Conservation (phyloP, 192 early-diverging fungal genomes). For the Chytriomyces sp. region DNA sequence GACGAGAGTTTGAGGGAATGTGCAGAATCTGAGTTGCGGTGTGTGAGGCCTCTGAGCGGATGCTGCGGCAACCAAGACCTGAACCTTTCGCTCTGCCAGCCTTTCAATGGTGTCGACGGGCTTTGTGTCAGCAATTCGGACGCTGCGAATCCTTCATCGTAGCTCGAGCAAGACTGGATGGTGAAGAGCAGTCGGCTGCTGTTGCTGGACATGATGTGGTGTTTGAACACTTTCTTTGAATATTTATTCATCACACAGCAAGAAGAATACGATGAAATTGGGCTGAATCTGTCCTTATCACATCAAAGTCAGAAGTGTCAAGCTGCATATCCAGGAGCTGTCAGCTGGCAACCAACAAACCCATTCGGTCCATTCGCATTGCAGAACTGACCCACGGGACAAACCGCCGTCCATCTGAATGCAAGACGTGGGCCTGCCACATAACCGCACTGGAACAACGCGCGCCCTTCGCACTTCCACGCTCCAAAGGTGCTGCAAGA, state of each 20-base stretch:
- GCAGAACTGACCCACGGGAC: background rate
- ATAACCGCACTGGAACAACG: background rate
- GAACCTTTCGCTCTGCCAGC: constrained; percentile 57
- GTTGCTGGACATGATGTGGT: no score
- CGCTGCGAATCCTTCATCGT: constrained; percentile 40
- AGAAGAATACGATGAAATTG: no score
- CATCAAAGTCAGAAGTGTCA: no score
- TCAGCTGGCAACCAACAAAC: background rate
- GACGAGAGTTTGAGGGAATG: constrained; percentile 71
- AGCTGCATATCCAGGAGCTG: no score
- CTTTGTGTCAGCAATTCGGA: constrained; percentile 25
- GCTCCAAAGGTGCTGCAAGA: background rate
- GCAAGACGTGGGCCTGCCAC: background rate
- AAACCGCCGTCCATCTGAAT: background rate
- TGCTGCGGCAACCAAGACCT: background rate
- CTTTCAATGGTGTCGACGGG: constrained; percentile 36
- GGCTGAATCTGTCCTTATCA: no score
- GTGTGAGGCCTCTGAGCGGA: background rate
- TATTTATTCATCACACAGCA: no score
- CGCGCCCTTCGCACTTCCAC: background rate
- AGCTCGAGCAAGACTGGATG: constrained; percentile 23
- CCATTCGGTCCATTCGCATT: constrained; percentile 1
- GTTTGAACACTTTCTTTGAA: no score
- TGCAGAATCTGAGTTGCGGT: constrained; percentile 56
- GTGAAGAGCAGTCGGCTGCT: constrained; percentile 26